Percentiles rank a stretch among this genome's conserved stretches.
Evolutionary conservation across 192 early-diverging fungal species (phyloP).

Genomic region (Backusella psychrophila): DNA sequence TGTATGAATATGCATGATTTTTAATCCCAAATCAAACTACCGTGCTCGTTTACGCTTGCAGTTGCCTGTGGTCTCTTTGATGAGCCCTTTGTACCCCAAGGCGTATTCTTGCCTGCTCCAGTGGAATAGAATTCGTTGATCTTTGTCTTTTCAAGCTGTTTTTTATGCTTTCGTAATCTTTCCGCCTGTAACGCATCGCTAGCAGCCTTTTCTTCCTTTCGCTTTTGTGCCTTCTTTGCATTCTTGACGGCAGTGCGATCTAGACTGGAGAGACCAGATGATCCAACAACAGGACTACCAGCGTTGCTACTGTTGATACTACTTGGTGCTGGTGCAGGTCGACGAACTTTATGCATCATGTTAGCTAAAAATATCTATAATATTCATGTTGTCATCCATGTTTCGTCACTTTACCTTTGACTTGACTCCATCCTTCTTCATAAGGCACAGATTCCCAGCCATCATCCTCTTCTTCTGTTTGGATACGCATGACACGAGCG

Average conservation of each 20-base stretch:
- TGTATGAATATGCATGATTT: background rate
- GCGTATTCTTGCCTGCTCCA: constrained; percentile 36
- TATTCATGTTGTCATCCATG: background rate
- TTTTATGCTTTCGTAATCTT: constrained; percentile 54
- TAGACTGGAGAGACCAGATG: background rate
- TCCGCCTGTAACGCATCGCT: constrained; percentile 51
- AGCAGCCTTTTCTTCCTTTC: constrained; percentile 52
- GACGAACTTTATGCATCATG: background rate
- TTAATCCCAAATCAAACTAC: constrained; percentile 30
- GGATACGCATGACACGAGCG: constrained; percentile 30
- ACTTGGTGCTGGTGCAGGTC: background rate
- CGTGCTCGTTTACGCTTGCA: constrained; percentile 35
- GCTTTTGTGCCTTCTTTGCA: constrained; percentile 43
- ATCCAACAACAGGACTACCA: background rate
- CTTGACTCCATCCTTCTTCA: constrained; percentile 32
- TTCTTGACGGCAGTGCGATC: background rate
- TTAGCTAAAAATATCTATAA: no score
- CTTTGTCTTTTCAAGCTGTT: constrained; percentile 41
- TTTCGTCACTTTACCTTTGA: background rate
- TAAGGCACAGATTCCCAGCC: constrained; percentile 8
- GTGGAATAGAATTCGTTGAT: constrained; percentile 46
- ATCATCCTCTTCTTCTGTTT: constrained; percentile 9
- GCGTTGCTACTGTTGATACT: background rate
- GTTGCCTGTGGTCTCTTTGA: constrained; percentile 28
- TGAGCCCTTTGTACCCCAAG: constrained; percentile 35